A percentile compares a stretch with the other conserved stretches of the same genome.
Conservation (phyloP, 371 early-diverging fungal genomes). For the Mortierella sp. region DNA sequence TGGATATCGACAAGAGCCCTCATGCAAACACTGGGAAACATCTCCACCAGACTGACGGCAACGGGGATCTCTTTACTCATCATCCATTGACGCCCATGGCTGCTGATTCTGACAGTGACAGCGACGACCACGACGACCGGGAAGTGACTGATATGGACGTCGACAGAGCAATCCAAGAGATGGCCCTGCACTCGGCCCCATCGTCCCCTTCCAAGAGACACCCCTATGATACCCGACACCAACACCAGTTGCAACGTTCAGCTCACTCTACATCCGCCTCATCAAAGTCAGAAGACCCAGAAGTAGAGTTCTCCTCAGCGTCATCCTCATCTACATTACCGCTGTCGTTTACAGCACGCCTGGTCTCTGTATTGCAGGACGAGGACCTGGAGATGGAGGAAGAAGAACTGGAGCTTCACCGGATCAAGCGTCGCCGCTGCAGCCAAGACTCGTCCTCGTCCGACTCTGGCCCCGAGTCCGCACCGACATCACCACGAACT, state of each 20-base stretch:
- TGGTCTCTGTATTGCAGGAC: constrained; percentile 8
- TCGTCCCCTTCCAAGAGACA: constrained; percentile 25
- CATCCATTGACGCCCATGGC: neutral
- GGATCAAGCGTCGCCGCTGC: constrained; percentile 32
- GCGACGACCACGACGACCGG: neutral
- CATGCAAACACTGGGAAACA: neutral
- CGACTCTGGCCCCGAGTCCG: constrained; percentile 33
- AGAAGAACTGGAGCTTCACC: constrained; percentile 3
- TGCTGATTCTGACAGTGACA: neutral
- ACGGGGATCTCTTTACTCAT: neutral
- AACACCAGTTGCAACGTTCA: too few relatives aligned
- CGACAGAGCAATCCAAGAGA: constrained; percentile 28
- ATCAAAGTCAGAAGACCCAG: neutral
- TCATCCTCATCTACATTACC: neutral
- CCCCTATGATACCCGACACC: neutral
- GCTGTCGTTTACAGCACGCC: constrained; percentile 8
- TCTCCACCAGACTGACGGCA: neutral
- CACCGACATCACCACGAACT: constrained; percentile 24
- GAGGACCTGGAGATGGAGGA: constrained; percentile 16
- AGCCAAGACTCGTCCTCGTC: constrained; percentile 41
- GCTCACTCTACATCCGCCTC: neutral
- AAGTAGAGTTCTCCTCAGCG: neutral
- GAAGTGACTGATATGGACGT: constrained; percentile 21
- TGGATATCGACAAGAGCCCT: neutral
- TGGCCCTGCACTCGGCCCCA: constrained; percentile 27